Conservation (phyloP, 352 stramenopile species). For the Phytophthora nicotianae region DNA sequence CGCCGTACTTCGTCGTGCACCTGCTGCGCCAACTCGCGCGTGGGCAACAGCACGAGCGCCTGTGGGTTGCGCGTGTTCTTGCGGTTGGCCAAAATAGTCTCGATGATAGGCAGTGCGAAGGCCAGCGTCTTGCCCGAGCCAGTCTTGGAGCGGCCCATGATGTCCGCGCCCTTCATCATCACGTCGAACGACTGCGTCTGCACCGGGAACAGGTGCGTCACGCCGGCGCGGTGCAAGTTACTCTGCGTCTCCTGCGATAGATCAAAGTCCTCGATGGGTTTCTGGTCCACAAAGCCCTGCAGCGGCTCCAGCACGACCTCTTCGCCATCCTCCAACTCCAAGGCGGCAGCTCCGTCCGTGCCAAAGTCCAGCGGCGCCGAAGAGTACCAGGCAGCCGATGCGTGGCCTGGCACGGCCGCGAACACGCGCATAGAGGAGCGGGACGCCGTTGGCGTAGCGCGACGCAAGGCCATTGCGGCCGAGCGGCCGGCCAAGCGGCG, state of each 20-base stretch:
- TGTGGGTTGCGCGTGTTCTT: constrained; percentile 66
- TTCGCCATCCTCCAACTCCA: constrained; percentile 39
- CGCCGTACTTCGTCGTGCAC: constrained; percentile 92
- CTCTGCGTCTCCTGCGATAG: constrained; percentile 59
- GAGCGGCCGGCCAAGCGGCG: constrained; percentile 37
- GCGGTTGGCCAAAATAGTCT: constrained; percentile 63
- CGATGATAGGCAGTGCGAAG: constrained; percentile 79
- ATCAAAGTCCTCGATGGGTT: constrained; percentile 69
- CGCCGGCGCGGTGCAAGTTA: constrained; percentile 66
- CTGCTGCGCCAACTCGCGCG: constrained; percentile 97
- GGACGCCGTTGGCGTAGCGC: constrained; percentile 10
- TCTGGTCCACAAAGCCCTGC: constrained; percentile 74
- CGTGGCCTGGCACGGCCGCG: constrained; percentile 10
- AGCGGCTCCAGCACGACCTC: constrained; percentile 58
- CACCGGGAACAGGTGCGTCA: constrained; percentile 86
- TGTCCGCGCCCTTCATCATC: constrained; percentile 82
- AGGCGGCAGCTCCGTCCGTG: constrained; percentile 10
- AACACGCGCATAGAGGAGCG: constrained; percentile 23
- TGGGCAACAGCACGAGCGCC: constrained; percentile 96
- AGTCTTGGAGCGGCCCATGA: constrained; percentile 85
- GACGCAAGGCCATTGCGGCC: constrained; percentile 19
- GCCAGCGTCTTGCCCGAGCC: constrained; percentile 84
- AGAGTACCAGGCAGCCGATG: constrained; percentile 28
- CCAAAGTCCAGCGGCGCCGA: constrained; percentile 26
- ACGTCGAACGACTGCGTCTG: constrained; percentile 83